Percentiles rank a stretch among this genome's conserved stretches.
Evolutionary conservation across 495 filamentous ascomycete genomes (phyloP).

Genomic region (Neurospora sp.): DNA sequence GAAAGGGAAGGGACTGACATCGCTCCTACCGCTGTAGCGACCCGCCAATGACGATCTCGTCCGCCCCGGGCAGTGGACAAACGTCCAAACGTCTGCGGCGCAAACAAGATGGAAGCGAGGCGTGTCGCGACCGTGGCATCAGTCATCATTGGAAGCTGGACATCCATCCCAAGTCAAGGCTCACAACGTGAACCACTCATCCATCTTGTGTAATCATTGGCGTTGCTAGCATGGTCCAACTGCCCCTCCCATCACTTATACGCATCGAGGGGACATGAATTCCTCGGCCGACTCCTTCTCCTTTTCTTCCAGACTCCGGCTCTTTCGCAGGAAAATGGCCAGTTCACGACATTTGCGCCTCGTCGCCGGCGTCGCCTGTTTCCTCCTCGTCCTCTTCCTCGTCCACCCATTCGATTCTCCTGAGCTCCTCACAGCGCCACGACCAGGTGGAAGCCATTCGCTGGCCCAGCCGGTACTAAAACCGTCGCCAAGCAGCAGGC

Average conservation of each 20-base stretch:
- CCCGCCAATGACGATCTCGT: background rate
- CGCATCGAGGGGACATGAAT: background rate
- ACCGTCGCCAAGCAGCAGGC: background rate
- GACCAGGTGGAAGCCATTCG: background rate
- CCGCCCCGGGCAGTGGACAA: background rate
- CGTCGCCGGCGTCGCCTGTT: constrained; percentile 4
- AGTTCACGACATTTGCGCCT: constrained; percentile 9
- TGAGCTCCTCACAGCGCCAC: background rate
- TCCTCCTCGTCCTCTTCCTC: constrained; percentile 6
- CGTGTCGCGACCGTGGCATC: background rate
- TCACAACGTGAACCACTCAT: background rate
- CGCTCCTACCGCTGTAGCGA: background rate
- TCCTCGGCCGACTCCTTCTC: background rate
- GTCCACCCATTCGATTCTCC: constrained; percentile 1
- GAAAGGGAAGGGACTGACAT: background rate
- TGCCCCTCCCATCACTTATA: background rate
- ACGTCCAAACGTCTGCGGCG: background rate
- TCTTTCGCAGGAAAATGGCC: background rate
- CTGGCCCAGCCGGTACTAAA: background rate
- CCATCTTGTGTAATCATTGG: background rate
- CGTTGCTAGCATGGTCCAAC: background rate
- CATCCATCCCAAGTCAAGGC: background rate
- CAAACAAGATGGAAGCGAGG: background rate
- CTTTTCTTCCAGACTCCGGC: background rate
- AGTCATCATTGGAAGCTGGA: background rate